These are phyloP conservation scores for Allium cepa DNA, from an alignment of 106 monocot species.

Conservation along the genomic window DNA sequence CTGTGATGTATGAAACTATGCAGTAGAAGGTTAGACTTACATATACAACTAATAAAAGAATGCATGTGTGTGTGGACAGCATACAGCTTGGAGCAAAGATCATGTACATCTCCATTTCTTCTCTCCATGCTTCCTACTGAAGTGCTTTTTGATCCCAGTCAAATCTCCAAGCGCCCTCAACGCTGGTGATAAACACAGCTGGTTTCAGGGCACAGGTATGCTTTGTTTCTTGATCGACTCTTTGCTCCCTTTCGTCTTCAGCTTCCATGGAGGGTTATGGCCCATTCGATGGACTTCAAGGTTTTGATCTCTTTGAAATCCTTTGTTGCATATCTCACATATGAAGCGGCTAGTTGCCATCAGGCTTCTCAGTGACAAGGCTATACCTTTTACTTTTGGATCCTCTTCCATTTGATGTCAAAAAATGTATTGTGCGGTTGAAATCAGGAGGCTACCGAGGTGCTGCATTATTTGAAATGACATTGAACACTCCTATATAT, in stretches of 20 bases:
- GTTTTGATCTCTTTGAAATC: constrained; percentile 16
- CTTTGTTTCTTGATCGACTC: constrained; percentile 25
- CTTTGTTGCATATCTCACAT: constrained; percentile 16
- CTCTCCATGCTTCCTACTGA: constrained; percentile 49
- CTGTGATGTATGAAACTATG: no score
- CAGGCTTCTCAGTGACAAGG: constrained; percentile 28
- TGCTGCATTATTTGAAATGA: no score
- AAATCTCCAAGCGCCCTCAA: constrained; percentile 36
- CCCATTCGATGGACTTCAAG: constrained; percentile 39
- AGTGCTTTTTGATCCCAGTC: constrained; percentile 58
- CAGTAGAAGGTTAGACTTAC: no score
- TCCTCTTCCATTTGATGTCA: constrained; percentile 14
- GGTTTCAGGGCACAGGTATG: constrained; percentile 43
- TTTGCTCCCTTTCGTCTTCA: constrained; percentile 20
- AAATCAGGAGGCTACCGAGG: no score
- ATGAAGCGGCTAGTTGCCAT: constrained; percentile 28
- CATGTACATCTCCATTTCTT: constrained; percentile 56
- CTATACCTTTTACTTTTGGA: constrained; percentile 38
- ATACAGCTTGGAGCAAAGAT: constrained; percentile 38
- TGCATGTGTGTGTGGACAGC: no score
- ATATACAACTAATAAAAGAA: no score
- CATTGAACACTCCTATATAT: no score
- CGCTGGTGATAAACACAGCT: constrained; percentile 42
- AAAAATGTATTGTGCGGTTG: no score
- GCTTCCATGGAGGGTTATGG: constrained; percentile 48